phyloP scores from a whole-genome alignment of 2,329 filamentous ascomycete genomes.

The Fusarium chlamydosporum region DNA sequence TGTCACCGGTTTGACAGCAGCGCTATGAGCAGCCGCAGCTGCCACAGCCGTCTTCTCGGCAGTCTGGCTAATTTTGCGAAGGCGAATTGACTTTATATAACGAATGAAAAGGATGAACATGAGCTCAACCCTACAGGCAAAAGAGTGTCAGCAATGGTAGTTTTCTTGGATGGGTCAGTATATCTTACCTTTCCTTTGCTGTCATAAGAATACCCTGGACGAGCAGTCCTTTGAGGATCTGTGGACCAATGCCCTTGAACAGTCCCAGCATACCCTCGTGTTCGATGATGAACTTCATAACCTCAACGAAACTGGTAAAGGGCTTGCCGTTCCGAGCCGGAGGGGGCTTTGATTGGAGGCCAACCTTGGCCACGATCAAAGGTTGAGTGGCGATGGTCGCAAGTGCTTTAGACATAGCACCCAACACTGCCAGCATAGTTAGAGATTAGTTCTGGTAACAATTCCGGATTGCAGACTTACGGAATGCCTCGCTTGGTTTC shows the following conservation, averaged over 20 bases:
- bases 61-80: conserved; percentile 77
- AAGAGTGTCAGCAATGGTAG: conserved; percentile 36
- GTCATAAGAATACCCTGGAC: conserved; percentile 99
- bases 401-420: conserved; percentile 91
- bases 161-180: not conserved
- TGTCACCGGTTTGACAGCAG: conserved; percentile 51
- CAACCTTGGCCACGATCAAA: conserved; percentile 97
- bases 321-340: conserved; percentile 86
- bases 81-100: conserved; percentile 79
- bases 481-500: conserved; percentile 88
- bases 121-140: conserved; percentile 78
- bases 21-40: conserved; percentile 61
- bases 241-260: conserved; percentile 96
- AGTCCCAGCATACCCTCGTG: conserved; percentile 87
- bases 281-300: conserved; percentile 93
- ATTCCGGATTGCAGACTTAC: conserved; percentile 68
- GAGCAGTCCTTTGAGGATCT: conserved; percentile 91
- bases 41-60: conserved; percentile 72
- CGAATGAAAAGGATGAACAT: conserved; percentile 88
- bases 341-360: conserved; percentile 92
- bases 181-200: conserved; percentile 89
- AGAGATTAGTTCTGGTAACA: conserved; percentile 7
- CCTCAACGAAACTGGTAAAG: conserved; percentile 93
- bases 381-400: conserved; percentile 95
- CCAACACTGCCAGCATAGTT: conserved; percentile 73